phyloP scores from a whole-genome alignment of 345 rosid species.

The Aquilaria malaccensis region DNA sequence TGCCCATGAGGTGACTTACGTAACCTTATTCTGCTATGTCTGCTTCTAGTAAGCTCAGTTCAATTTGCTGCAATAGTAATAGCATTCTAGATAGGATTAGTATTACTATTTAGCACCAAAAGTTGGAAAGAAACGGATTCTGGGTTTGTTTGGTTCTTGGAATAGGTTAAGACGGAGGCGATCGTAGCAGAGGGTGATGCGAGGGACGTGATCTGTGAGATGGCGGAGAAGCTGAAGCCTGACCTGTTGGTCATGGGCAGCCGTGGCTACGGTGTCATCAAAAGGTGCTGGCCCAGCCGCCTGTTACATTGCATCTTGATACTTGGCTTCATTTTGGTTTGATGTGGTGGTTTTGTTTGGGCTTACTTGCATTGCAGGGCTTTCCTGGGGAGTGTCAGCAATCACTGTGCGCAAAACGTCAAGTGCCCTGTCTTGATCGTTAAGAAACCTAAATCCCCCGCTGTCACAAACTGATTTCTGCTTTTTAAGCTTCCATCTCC shows the following conservation, averaged over 20 bases:
- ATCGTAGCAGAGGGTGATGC: constrained; percentile 41
- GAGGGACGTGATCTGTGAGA: constrained; percentile 52
- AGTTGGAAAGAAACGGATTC: too few relatives aligned
- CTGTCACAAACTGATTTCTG: background rate
- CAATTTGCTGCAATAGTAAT: background rate
- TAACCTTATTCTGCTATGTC: background rate
- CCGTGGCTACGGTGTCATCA: constrained; percentile 55
- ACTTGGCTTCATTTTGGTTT: too few relatives aligned
- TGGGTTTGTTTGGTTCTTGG: background rate
- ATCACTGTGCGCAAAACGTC: constrained; percentile 54
- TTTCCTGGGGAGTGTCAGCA: constrained; percentile 63
- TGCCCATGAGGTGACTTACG: constrained; percentile 18
- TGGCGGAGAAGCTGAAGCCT: constrained; percentile 35
- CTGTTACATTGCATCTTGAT: too few relatives aligned
- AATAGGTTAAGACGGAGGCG: constrained; percentile 42
- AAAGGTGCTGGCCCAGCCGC: constrained; percentile 25
- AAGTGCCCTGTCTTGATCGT: constrained; percentile 59
- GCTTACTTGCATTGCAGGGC: constrained; percentile 23
- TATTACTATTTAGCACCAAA: too few relatives aligned
- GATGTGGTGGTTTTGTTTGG: background rate
- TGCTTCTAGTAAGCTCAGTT: background rate
- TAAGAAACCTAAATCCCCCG: constrained; percentile 39
- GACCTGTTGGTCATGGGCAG: constrained; percentile 57
- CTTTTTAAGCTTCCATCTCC: background rate
- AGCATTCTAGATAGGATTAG: too few relatives aligned